Conservation (phyloP, 495 filamentous ascomycete genomes). For the Neurospora tetrasperma region DNA sequence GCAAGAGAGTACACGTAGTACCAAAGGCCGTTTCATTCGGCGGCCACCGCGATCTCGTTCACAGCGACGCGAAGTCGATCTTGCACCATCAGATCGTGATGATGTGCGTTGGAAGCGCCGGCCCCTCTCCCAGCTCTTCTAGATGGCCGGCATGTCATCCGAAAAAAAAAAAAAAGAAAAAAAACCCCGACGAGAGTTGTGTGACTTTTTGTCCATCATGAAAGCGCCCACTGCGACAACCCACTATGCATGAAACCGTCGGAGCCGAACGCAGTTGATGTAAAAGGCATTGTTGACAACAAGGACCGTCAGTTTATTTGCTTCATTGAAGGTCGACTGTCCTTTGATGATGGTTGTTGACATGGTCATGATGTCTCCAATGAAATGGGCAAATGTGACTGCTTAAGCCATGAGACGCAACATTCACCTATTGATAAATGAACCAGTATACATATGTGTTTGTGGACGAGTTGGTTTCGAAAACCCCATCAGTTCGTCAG, state of each 20-base stretch:
- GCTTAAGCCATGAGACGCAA: neutral
- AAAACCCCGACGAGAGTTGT: neutral
- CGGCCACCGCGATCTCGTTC: neutral
- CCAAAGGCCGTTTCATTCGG: neutral
- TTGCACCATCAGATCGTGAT: neutral
- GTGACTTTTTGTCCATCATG: neutral
- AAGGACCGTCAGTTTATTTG: neutral
- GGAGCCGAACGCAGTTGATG: neutral
- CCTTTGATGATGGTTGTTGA: neutral
- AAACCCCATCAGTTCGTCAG: neutral
- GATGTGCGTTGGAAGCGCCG: neutral
- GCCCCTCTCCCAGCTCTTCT: neutral
- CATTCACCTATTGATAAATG: neutral
- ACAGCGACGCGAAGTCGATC: neutral
- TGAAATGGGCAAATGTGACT: neutral
- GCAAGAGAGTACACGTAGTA: neutral
- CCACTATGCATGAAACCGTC: neutral
- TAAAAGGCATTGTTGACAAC: neutral
- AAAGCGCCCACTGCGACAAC: neutral
- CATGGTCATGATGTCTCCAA: neutral
- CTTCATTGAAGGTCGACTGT: neutral
- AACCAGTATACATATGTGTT: neutral
- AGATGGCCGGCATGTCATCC: neutral
- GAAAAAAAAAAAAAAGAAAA: neutral
- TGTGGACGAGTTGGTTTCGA: neutral